Conservation (phyloP, 108 stramenopile species). For the Bacterosira constricta region DNA sequence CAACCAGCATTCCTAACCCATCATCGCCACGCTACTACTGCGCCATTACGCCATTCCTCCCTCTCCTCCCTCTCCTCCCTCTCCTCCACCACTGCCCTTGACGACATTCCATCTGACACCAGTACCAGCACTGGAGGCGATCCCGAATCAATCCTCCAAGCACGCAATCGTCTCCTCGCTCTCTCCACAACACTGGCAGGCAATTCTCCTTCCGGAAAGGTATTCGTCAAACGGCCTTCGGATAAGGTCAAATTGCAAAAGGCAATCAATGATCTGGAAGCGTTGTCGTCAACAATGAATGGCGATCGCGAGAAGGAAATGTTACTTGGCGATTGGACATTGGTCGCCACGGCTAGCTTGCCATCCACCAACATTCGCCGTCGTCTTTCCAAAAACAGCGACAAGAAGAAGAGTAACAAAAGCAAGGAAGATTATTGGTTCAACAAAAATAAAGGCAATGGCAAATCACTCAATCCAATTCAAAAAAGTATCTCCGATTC, state of each 20-base stretch:
- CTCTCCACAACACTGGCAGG: slow-evolving; percentile 6
- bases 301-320: slow-evolving; percentile 18
- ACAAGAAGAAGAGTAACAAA: slow-evolving; percentile 18
- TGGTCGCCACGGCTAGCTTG: slow-evolving; percentile 58
- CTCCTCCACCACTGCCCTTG: background rate
- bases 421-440: no score
- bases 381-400: slow-evolving; percentile 2
- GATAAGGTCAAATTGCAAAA: slow-evolving; percentile 16
- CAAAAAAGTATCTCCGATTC: slow-evolving; percentile 45
- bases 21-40: no score
- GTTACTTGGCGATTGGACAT: slow-evolving; percentile 72
- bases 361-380: slow-evolving; percentile 11
- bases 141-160: slow-evolving; percentile 11
- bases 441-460: background rate
- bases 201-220: slow-evolving; percentile 22
- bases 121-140: background rate
- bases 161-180: slow-evolving; percentile 30
- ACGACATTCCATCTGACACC: slow-evolving; percentile 22
- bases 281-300: background rate
- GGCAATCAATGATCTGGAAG: slow-evolving; percentile 32
- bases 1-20: no score
- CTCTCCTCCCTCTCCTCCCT: background rate
- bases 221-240: slow-evolving; percentile 18
- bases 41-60: background rate
- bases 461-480: slow-evolving; percentile 46